Evolutionary conservation across 2,329 filamentous ascomycete genomes (phyloP), one percentile per base, ranked within the genome.

Genomic region (Claviceps citrina): DNA sequence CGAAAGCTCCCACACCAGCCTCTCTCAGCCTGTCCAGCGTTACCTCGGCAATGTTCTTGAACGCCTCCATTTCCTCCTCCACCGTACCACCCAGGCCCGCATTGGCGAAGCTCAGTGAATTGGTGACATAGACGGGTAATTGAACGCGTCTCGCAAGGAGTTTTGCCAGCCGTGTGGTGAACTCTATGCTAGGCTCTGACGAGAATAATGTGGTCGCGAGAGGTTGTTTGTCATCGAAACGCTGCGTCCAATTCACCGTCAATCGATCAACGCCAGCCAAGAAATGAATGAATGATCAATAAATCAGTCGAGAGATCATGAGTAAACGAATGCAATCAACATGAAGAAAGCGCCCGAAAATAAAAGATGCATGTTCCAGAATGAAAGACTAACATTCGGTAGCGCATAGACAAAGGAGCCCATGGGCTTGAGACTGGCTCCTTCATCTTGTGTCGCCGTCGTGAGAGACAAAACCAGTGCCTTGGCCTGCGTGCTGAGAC

Each of bases 401-500:
- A 98, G 74, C 3, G 87, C 84, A 56, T 94, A 96, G 34, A 96
- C 84, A 54, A 96, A 89, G 37, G 85, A 94, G 3, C 91, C 89
- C 60, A 96, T 70, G 37, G 71, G 64, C 31, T 71, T 64, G 7
- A 67, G 56, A 7, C 60, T 54, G 10, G 63, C 63, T n/a, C 60
- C 56, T 31, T 75, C 69, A 39, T 73, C 72, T 41, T 64, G 63
- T 20, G 67, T 56, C 3, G 70, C 65, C 0, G 76, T 79, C 1
- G 75, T 74, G 34, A 81, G 60, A 51, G 76, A 75, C n/a, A 81
- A 56, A 40, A 76, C 57, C 41, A 78, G 59, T 24, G 68, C 70
- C 49, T 73, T 77, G 30, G 68, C 60, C 44, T 70, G 70, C 41
- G 71, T 65, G 13, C 71, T 74, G 36, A 81, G 56, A 32, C 72